Evolutionary conservation across 1,139 yeast genomes (phyloP), one percentile per base, ranked within the genome.

Genomic region (Yamadazyma siamensis): DNA sequence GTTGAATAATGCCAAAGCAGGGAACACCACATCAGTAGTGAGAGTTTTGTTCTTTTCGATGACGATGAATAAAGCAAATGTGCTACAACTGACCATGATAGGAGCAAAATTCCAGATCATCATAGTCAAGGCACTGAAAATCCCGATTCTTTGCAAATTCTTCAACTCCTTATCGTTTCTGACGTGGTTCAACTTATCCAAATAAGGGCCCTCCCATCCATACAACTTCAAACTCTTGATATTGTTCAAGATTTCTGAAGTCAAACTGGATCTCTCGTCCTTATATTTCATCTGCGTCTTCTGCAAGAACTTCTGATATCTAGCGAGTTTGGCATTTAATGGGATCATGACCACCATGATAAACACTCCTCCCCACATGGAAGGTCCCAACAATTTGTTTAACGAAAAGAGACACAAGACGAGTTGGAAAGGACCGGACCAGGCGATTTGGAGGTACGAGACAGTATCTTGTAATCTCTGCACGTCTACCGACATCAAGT

Each of bases 401-500:
- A 91, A 66, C 4, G 94, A 83, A 34, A 71, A 59, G 45, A 91
- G 70, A 68, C 97, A 91, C 36, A 91, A 62, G 25, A 74, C 46
- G 46, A 91, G 80, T 62, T 91, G 98, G 63, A 89, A 86, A 3
- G 98, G 98, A 27, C 96, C 97, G 1, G 96, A 88, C 96, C 97
- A 89, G 31, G 87, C 69, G 38, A 89, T 74, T 52, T 88, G 89
- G 40, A 91, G 79, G 58, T 84, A 82, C 53, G 88, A 95, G 25
- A 86, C 78, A 39, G 89, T 68, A 50, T 89, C 97, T 59, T 88
- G 96, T 36, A 91, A 65, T 59, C 97, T 75, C 62, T 89, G 97
- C 6, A 94, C 85, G 61, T 91, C 98, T 29, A 91, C 96, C 31
- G 96, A 83, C 97, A 89, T 89, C 50, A 91, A 70, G 50, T 94